Percentiles rank a stretch among this genome's conserved stretches.
These are phyloP conservation scores for Carex pumila DNA, from an alignment of 176 grass and related monocot genomes.

Conservation along the genomic window DNA sequence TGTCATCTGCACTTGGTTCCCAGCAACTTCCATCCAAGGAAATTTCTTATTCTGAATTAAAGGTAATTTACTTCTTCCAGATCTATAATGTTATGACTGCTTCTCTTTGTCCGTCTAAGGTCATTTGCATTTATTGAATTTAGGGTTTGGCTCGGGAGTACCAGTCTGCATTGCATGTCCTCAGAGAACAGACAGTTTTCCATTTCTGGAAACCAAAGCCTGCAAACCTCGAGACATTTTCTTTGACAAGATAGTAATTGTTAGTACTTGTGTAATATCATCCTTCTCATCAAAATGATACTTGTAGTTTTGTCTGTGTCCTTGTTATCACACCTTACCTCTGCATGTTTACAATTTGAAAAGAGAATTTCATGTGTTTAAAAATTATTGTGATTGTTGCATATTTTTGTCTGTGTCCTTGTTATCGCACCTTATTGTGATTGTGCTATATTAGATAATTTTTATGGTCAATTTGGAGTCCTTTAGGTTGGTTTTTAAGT, in stretches of 20 bases:
- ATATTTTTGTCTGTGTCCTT: background rate
- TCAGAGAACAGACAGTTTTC: slow-evolving; percentile 47
- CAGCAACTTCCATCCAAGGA: slow-evolving; percentile 16
- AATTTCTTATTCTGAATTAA: slow-evolving; percentile 49
- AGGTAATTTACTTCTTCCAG: slow-evolving; percentile 35
- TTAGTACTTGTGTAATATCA: background rate
- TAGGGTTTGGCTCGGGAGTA: slow-evolving; percentile 56
- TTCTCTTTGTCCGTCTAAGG: background rate
- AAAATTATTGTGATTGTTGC: background rate
- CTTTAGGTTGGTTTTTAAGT: background rate
- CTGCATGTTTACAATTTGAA: background rate
- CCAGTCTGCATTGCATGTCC: slow-evolving; percentile 35
- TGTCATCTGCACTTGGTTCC: slow-evolving; percentile 28
- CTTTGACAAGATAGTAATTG: background rate
- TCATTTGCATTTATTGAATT: background rate
- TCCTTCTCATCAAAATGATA: slow-evolving; percentile 3
- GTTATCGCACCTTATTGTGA: too few species aligned
- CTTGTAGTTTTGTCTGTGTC: background rate
- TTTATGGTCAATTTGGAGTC: background rate
- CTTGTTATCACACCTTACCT: background rate
- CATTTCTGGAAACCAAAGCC: slow-evolving; percentile 45
- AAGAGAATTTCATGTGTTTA: background rate
- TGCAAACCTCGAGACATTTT: slow-evolving; percentile 31
- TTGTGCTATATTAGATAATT: background rate
- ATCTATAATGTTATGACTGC: background rate